phyloP scores from a whole-genome alignment of 108 stramenopile genomes.

The Skeletonema menzelii region DNA sequence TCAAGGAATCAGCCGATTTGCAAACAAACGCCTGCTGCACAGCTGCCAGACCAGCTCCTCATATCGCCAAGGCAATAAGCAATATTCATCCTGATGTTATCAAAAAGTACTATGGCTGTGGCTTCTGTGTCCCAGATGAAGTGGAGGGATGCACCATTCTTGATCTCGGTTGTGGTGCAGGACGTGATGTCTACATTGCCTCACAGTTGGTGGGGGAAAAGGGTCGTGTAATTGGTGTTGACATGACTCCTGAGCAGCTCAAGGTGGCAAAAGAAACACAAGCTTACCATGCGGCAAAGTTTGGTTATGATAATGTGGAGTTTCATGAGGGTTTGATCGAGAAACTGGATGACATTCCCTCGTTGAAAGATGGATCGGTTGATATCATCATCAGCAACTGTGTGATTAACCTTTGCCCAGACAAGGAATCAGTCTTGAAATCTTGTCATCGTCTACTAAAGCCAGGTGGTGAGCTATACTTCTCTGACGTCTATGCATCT shows the following conservation, averaged over 20 bases:
- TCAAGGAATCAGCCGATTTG: constrained; percentile 82
- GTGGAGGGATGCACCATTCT: constrained; percentile 83
- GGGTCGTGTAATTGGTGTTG: constrained; percentile 94
- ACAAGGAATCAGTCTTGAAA: constrained; percentile 93
- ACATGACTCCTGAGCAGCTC: constrained; percentile 97
- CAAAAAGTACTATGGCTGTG: constrained; percentile 95
- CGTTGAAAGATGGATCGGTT: constrained; percentile 71
- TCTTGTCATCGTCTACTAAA: constrained; percentile 84
- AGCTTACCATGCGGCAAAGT: constrained; percentile 83
- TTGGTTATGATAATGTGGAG: constrained; percentile 89
- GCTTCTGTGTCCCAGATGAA: constrained; percentile 89
- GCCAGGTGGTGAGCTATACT: constrained; percentile 95
- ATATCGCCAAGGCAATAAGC: constrained; percentile 72
- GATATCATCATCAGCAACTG: constrained; percentile 98
- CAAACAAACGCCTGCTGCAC: constrained; percentile 97
- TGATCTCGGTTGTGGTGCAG: constrained; percentile 95
- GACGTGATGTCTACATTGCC: constrained; percentile 94
- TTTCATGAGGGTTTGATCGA: constrained; percentile 93
- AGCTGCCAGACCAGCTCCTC: constrained; percentile 66
- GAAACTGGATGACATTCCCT: constrained; percentile 70
- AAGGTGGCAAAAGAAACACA: constrained; percentile 81
- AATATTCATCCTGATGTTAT: constrained; percentile 85
- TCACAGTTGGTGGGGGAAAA: constrained; percentile 87
- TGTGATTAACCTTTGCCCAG: constrained; percentile 96
- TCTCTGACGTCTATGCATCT: constrained; percentile 95